A percentile compares a stretch with the other conserved stretches of the same genome.
These are phyloP conservation scores for Penicillium janthinellum DNA, from an alignment of 2,329 filamentous ascomycete genomes.

Conservation along the genomic window DNA sequence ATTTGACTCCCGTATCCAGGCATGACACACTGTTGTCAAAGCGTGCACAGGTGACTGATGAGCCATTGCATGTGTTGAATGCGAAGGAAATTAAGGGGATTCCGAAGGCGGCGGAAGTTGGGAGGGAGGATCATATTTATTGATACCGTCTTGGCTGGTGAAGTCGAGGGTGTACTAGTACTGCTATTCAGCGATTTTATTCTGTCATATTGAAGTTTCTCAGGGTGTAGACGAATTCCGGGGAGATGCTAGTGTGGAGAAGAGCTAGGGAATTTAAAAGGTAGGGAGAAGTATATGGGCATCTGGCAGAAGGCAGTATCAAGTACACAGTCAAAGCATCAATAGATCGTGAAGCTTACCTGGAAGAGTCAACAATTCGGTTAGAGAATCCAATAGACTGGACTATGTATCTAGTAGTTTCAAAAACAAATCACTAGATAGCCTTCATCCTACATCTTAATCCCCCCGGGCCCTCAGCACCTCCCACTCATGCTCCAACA, in stretches of 20 bases:
- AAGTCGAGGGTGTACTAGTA: neutral
- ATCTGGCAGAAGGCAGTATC: neutral
- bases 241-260: neutral
- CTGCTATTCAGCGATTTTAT: neutral
- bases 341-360: too few species aligned
- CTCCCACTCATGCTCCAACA: too few species aligned
- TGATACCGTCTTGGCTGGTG: slow-evolving; percentile 13
- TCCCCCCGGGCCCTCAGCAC: too few species aligned
- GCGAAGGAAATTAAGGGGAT: slow-evolving; percentile 62
- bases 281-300: too few species aligned
- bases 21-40: slow-evolving; percentile 29
- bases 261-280: neutral
- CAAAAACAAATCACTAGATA: too few species aligned
- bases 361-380: too few species aligned
- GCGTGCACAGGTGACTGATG: slow-evolving; percentile 22
- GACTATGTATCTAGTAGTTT: too few species aligned
- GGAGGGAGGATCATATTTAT: slow-evolving; percentile 42
- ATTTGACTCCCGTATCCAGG: slow-evolving; percentile 32
- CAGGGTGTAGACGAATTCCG: neutral
- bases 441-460: too few species aligned
- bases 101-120: slow-evolving; percentile 52
- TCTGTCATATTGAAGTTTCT: neutral
- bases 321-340: neutral
- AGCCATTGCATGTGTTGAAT: slow-evolving; percentile 27
- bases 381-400: too few species aligned